Conservation (phyloP, 2,329 filamentous ascomycete species). For the Ampelomyces quisqualis region DNA sequence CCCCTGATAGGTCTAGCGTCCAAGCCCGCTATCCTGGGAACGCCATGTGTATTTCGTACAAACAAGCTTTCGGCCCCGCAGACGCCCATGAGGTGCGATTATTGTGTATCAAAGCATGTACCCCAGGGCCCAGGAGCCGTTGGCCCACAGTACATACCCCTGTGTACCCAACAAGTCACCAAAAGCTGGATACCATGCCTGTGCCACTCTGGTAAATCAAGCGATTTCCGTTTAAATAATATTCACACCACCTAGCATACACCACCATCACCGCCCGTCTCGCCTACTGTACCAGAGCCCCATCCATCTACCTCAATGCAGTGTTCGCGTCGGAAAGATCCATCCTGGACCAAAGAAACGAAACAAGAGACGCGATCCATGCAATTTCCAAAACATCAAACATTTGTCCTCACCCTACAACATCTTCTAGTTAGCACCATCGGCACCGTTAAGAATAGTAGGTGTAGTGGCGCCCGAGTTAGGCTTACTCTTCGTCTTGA, state of each 20-base stretch:
- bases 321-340: constrained; percentile 5
- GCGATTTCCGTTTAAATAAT: not conserved
- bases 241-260: constrained; percentile 7
- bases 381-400: constrained; percentile 13
- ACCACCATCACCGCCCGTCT: not conserved
- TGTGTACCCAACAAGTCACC: too few relatives aligned
- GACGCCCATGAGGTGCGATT: too few relatives aligned
- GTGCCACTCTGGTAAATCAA: too few relatives aligned
- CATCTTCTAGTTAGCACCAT: constrained; percentile 11
- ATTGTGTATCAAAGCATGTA: too few relatives aligned
- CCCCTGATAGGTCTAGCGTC: too few relatives aligned
- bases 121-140: too few relatives aligned
- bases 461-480: constrained; percentile 36
- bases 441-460: constrained; percentile 35
- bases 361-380: constrained; percentile 11
- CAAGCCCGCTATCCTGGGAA: too few relatives aligned
- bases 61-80: too few relatives aligned
- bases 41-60: too few relatives aligned
- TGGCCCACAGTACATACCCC: too few relatives aligned
- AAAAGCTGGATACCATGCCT: too few relatives aligned
- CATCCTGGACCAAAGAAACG: constrained; percentile 2
- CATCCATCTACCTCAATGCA: constrained; percentile 2
- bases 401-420: constrained; percentile 6
- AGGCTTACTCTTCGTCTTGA: constrained; percentile 52
- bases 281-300: too few relatives aligned